Evolutionary conservation across 768 basidiomycete species (phyloP), one percentile per base, ranked within the genome.

Genomic region (Lactifluus piperatus): DNA sequence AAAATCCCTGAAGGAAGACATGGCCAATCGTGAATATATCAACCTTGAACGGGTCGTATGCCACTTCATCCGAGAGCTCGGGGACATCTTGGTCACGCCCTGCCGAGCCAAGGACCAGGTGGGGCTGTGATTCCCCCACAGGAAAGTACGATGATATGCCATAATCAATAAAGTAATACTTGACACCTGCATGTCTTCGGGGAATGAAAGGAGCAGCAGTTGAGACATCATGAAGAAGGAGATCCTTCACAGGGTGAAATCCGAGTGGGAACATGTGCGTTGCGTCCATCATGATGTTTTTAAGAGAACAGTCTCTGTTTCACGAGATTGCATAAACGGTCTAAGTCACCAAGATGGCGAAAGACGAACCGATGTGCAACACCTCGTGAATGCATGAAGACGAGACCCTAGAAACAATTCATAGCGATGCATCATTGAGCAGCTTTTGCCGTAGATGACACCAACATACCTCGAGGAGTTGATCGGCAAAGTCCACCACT

Each of bases 41-140:
- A 22, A 62, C 63, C 43, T 62, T 62, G 60, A 64, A 64, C 3
- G 63, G 63, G 16, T 64, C 63, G 20, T 64, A 64, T 6, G 60
- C 48, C 2, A 54, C 37, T 0, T 18, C 16, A 5, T 44, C 16
- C 1, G 60, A 64, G 4, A 64, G 34, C 24, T 64, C 62, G 0
- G 62, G 62, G 1, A 63, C 62, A 5, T 63, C 59, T 20, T 39
- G 55, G 10, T 63, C 59, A 5, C 59, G 51, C 5, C 58, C 58
- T 0, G 26, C 45, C 1, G 7, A 16, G 13, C 59, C 62, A 5
- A 57, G 5, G 1, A 62, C 62, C 24, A 57, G 30, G 8, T 24
- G n/a, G 7, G 3, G 2, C 14, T 18, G 29, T 18, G 51, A 34
- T 34, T 13, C 34, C 0, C 44, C 47, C 0, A 46, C 1, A 10